A percentile compares a stretch with the other conserved stretches of the same genome.
These are phyloP conservation scores for Athelia sp. DNA, from an alignment of 1,284 basidiomycete genomes.

Conservation along the genomic window DNA sequence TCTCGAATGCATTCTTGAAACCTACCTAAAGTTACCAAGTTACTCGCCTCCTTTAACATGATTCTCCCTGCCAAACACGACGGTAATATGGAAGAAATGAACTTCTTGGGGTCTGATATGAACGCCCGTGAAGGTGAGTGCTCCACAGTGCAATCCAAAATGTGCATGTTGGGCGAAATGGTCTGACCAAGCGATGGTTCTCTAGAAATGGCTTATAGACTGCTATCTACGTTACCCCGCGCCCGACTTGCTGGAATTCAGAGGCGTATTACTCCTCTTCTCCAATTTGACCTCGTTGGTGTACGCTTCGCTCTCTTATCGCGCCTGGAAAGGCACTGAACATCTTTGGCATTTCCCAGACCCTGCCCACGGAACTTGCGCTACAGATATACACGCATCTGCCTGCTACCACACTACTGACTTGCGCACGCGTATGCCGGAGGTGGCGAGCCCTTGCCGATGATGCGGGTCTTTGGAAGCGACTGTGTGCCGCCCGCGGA, in stretches of 20 bases:
- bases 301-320: constrained; percentile 38
- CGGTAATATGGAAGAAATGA: too few relatives aligned
- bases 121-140: neutral
- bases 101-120: too few relatives aligned
- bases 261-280: constrained; percentile 55
- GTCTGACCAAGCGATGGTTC: neutral
- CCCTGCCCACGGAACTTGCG: constrained; percentile 70
- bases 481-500: constrained; percentile 48
- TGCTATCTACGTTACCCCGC: constrained; percentile 62
- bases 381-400: constrained; percentile 67
- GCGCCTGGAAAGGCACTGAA: neutral
- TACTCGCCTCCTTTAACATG: too few relatives aligned
- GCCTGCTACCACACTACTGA: constrained; percentile 55
- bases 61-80: too few relatives aligned
- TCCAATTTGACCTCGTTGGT: constrained; percentile 77
- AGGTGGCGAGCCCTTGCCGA: constrained; percentile 68
- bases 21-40: too few relatives aligned
- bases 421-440: constrained; percentile 61
- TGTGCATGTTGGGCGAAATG: too few relatives aligned
- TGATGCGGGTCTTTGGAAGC: constrained; percentile 67
- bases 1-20: too few relatives aligned
- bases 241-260: constrained; percentile 65
- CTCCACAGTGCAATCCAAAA: too few relatives aligned
- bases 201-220: constrained; percentile 55
- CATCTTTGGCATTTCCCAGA: constrained; percentile 35